Evolutionary conservation across 352 stramenopile species (phyloP).

Genomic region (Blastocystis sp.): DNA sequence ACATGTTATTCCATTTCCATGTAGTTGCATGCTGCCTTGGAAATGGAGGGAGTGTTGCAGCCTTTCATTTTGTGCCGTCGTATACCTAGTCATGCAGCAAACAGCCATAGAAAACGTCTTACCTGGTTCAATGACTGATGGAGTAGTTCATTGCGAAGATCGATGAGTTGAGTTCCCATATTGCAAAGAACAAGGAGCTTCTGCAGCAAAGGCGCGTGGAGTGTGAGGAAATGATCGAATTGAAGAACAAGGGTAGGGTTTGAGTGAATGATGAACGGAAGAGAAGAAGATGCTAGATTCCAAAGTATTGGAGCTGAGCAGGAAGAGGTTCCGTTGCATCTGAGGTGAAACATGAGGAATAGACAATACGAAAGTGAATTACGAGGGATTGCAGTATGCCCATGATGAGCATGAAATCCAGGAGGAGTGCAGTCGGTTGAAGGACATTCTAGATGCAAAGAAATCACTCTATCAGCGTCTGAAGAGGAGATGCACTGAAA

Average conservation of each 20-base stretch:
- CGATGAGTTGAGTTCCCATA: conserved; percentile 53
- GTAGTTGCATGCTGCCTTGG: too few relatives aligned
- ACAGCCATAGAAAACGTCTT: neutral
- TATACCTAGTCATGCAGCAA: neutral
- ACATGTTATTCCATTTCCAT: too few relatives aligned
- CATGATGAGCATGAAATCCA: neutral
- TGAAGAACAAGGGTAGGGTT: neutral
- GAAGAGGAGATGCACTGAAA: neutral
- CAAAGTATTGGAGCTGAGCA: conserved; percentile 6
- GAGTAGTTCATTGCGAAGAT: conserved; percentile 50
- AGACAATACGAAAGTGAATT: neutral
- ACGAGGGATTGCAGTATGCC: neutral
- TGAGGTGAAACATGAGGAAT: neutral
- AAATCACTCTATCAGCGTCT: neutral
- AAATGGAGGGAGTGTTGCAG: too few relatives aligned
- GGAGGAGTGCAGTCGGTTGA: neutral
- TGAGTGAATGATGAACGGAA: neutral
- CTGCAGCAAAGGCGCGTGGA: neutral
- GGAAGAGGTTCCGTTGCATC: conserved; percentile 27
- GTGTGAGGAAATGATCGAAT: neutral
- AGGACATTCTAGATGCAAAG: neutral
- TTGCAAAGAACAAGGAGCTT: conserved; percentile 33
- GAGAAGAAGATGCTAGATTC: neutral
- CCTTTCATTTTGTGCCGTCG: too few relatives aligned
- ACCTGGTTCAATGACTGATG: neutral